Percentiles rank a stretch among this genome's conserved stretches.
phyloP scores from a whole-genome alignment of 2,329 filamentous ascomycete species.

The Claviceps citrina region DNA sequence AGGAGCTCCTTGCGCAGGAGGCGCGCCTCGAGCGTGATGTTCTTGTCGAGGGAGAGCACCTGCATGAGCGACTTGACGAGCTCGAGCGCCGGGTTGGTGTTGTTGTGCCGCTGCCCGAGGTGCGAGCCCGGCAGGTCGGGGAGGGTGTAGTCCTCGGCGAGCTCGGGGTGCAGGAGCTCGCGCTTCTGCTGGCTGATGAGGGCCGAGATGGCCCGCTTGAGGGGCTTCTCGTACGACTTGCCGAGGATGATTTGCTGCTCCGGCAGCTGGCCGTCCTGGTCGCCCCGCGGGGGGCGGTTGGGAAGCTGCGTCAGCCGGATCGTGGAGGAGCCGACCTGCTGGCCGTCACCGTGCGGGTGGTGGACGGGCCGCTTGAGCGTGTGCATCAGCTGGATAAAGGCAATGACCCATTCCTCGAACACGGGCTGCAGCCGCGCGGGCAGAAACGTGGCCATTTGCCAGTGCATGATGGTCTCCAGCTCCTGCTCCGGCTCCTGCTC shows the following conservation, averaged over 20 bases:
- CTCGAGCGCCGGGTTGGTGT: slow-evolving; percentile 74
- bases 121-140: slow-evolving; percentile 64
- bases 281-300: slow-evolving; percentile 37
- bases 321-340: slow-evolving; percentile 28
- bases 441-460: slow-evolving; percentile 87
- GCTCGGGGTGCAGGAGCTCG: slow-evolving; percentile 76
- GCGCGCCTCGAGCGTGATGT: slow-evolving; percentile 75
- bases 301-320: slow-evolving; percentile 44
- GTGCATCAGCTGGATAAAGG: slow-evolving; percentile 94
- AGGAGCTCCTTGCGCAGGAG: slow-evolving; percentile 80
- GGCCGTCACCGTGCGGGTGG: slow-evolving; percentile 24
- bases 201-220: slow-evolving; percentile 73
- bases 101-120: slow-evolving; percentile 14
- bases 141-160: slow-evolving; percentile 76
- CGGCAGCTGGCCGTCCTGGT: slow-evolving; percentile 43
- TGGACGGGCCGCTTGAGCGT: slow-evolving; percentile 54
- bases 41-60: slow-evolving; percentile 77
- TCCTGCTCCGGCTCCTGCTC: slow-evolving; percentile 73
- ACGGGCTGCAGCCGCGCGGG: slow-evolving; percentile 64
- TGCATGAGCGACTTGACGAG: slow-evolving; percentile 90
- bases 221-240: slow-evolving; percentile 71
- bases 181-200: slow-evolving; percentile 78
- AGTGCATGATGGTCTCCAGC: slow-evolving; percentile 90
- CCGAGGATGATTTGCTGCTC: slow-evolving; percentile 47
- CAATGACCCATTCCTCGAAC: slow-evolving; percentile 85